phyloP scores from a whole-genome alignment of 768 basidiomycete genomes.

The Calocera cornea region DNA sequence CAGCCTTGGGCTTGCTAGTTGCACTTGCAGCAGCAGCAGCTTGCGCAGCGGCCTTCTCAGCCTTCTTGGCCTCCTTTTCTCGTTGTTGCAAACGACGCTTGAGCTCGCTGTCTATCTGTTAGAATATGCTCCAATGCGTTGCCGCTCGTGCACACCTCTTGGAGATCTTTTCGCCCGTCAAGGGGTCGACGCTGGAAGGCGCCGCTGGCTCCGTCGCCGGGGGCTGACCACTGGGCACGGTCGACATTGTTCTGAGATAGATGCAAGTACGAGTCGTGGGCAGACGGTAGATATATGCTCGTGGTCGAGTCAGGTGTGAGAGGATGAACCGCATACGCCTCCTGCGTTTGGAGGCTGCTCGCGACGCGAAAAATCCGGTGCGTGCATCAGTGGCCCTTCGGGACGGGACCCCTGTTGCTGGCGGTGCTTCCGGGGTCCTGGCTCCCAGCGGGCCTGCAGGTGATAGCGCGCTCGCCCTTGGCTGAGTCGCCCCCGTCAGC shows the following conservation, averaged over 20 bases:
- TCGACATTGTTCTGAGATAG: neutral
- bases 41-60: constrained; percentile 49
- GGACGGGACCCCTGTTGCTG: neutral
- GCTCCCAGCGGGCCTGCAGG: neutral
- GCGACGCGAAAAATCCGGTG: neutral
- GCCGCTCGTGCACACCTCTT: constrained; percentile 54
- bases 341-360: neutral
- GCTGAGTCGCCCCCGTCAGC: neutral
- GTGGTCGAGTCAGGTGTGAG: neutral
- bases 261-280: neutral
- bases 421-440: neutral
- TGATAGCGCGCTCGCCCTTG: neutral
- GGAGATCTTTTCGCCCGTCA: constrained; percentile 93
- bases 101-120: constrained; percentile 51
- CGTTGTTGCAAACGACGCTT: constrained; percentile 87
- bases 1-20: constrained; percentile 30
- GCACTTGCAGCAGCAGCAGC: constrained; percentile 30
- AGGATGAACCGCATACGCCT: neutral
- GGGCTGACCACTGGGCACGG: neutral
- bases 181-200: constrained; percentile 37
- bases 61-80: constrained; percentile 58
- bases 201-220: neutral
- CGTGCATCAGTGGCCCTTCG: neutral
- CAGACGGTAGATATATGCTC: neutral
- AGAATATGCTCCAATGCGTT: constrained; percentile 12